Evolutionary conservation across 495 filamentous ascomycete genomes (phyloP).

Genomic region (Xylaria longipes): DNA sequence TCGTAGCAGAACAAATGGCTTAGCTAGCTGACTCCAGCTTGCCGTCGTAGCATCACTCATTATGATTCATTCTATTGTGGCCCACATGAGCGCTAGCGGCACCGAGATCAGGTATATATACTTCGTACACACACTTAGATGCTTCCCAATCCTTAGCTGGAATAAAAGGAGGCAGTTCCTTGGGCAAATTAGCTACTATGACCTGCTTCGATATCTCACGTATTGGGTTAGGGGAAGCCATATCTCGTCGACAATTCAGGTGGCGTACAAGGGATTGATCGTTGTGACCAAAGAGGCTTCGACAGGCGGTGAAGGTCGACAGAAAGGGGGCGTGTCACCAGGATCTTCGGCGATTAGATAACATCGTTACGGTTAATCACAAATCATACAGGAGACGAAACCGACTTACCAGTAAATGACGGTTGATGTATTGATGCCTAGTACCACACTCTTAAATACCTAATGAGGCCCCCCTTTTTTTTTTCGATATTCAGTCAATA

Average conservation of each 20-base stretch:
- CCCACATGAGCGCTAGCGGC: constrained; percentile 8
- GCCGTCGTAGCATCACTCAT: background rate
- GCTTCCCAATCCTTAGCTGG: background rate
- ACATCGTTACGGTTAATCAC: background rate
- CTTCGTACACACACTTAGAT: background rate
- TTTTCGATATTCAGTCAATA: background rate
- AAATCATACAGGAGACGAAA: too few relatives aligned
- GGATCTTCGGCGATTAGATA: background rate
- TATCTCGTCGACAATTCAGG: background rate
- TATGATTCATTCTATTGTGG: constrained; percentile 21
- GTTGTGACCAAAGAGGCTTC: too few relatives aligned
- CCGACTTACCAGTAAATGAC: too few relatives aligned
- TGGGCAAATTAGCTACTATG: background rate
- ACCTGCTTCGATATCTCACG: background rate
- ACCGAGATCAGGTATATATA: background rate
- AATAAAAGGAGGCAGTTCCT: background rate
- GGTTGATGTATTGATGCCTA: background rate
- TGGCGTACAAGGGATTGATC: background rate
- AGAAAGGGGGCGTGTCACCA: background rate
- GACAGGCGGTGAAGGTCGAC: background rate
- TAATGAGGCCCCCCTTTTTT: background rate
- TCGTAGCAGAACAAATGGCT: background rate
- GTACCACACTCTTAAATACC: background rate
- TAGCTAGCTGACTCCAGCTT: background rate
- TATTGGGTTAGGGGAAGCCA: background rate